Evolutionary conservation across 768 basidiomycete genomes (phyloP), one percentile per base, ranked within the genome.

Genomic region (Termitomyces sp.): DNA sequence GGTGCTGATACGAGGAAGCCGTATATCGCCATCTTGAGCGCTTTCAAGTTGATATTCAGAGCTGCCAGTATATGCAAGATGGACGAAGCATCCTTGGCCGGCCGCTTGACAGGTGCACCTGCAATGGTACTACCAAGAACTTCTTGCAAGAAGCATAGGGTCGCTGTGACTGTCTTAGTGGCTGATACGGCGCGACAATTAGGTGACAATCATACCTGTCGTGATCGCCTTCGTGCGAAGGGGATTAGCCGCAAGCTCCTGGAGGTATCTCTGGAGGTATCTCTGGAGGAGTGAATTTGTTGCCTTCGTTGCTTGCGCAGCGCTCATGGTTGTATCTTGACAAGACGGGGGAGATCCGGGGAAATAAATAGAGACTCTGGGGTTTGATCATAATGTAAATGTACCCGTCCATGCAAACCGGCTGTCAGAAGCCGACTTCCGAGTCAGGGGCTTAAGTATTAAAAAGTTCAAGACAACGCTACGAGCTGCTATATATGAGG

Each of bases 1-100:
- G 94, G 94, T 7, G 92, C 94, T 13, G 92, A 92, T 44, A 96
- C 81, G 66, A 90, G 79, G 76, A 90, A 86, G 62, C 94, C 94
- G 69, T 93, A 94, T 22, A 89, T 54, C 0, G 85, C 90, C 88
- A 95, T 92, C 74, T 95, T 93, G 67, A 90, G 58, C 7, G 94
- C 91, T 67, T 87, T 89, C 62, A 77, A 60, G 70, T 92, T 80
- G 55, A 94, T 73, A 70, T 90, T 86, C 6, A 76, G 76, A 51
- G 73, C 76, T 5, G 83, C 85, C 52, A 90, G 81, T 18, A 76
- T 69, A 64, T 83, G 85, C 55, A 79, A 67, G 63, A 85, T 68
- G 24, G 78, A 63, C 2, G 89, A 79, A 1, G 85, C 83, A 76
- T 85, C 75, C 63, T 85, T 85, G 38, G 81, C 63, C 8, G 82